Conservation (phyloP, 768 basidiomycete genomes). For the Hydnomerulius pinastri region DNA sequence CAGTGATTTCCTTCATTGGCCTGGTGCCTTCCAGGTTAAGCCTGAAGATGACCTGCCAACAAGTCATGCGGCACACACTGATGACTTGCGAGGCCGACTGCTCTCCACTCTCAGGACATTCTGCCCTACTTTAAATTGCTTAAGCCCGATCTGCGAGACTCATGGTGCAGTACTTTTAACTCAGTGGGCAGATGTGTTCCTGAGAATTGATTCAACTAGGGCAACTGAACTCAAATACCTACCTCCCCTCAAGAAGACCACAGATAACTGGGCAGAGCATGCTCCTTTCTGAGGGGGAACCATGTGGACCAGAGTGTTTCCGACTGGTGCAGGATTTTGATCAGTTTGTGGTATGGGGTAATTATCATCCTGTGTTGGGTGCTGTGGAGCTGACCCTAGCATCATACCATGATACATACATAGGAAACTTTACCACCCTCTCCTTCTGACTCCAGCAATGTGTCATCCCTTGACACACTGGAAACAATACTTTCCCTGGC, state of each 20-base stretch:
- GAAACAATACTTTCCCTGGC: slow-evolving; percentile 40
- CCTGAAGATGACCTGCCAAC: slow-evolving; percentile 2
- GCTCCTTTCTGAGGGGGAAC: slow-evolving; percentile 26
- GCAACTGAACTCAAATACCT: slow-evolving; percentile 1
- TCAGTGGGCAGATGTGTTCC: not conserved
- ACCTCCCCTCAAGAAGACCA: slow-evolving; percentile 25
- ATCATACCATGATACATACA: rapidly evolving
- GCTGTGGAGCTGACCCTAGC: not conserved
- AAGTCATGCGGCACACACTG: slow-evolving; percentile 14
- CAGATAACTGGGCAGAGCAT: slow-evolving; percentile 21
- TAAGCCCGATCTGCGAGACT: slow-evolving; percentile 39
- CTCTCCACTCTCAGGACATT: slow-evolving; percentile 36
- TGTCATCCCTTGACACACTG: slow-evolving; percentile 23
- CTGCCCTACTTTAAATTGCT: slow-evolving; percentile 49
- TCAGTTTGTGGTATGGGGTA: slow-evolving; percentile 22
- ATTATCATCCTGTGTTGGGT: too few relatives aligned
- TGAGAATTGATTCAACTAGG: not conserved
- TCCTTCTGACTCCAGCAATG: slow-evolving; percentile 4
- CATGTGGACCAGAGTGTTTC: slow-evolving; percentile 36
- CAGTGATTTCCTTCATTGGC: slow-evolving; percentile 45
- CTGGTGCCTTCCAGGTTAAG: slow-evolving; percentile 15
- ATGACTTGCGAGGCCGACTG: slow-evolving; percentile 36
- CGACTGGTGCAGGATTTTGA: slow-evolving; percentile 27
- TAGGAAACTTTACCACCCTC: slow-evolving; percentile 27
- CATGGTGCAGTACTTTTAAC: slow-evolving; percentile 33